A percentile compares a stretch with the other conserved stretches of the same genome.
These are phyloP conservation scores for Gnetum montanum DNA, from an alignment of 75 land plant species.

Conservation along the genomic window DNA sequence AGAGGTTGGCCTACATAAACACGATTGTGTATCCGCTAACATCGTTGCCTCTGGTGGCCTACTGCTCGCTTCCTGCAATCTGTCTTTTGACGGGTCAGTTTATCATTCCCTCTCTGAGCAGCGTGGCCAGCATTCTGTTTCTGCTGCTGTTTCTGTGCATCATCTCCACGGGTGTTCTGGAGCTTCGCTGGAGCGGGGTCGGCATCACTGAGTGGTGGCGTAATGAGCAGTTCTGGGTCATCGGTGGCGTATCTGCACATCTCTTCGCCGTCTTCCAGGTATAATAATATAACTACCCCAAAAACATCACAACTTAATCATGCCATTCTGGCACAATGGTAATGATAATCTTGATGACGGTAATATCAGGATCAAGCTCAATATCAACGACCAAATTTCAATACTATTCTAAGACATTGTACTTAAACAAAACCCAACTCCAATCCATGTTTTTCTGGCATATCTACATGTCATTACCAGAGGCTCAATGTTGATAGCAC, in stretches of 20 bases:
- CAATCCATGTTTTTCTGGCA: too few species aligned
- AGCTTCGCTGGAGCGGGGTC: slow-evolving; percentile 77
- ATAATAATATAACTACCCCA: too few species aligned
- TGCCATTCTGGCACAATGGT: too few species aligned
- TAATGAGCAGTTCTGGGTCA: slow-evolving; percentile 81
- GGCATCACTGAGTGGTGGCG: slow-evolving; percentile 69
- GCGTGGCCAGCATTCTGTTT: slow-evolving; percentile 46
- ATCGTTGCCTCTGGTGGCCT: slow-evolving; percentile 64
- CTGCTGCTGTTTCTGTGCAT: slow-evolving; percentile 56
- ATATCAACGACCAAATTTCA: too few species aligned
- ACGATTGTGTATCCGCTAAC: slow-evolving; percentile 71
- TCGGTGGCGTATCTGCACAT: slow-evolving; percentile 74
- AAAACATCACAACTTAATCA: too few species aligned
- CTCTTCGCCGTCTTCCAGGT: slow-evolving; percentile 68
- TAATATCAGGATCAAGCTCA: too few species aligned
- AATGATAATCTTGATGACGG: too few species aligned
- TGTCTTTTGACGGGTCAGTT: slow-evolving; percentile 78
- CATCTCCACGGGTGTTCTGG: slow-evolving; percentile 53
- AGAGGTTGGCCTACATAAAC: slow-evolving; percentile 67
- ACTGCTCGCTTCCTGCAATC: slow-evolving; percentile 62
- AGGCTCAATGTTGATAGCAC: too few species aligned
- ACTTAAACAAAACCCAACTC: too few species aligned
- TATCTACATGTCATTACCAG: too few species aligned
- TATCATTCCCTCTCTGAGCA: slow-evolving; percentile 67
- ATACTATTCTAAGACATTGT: too few species aligned